Percentiles rank a stretch among this genome's conserved stretches.
These are phyloP conservation scores for Besnoitia besnoiti DNA, from an alignment of 169 alveolate genomes.

Conservation along the genomic window DNA sequence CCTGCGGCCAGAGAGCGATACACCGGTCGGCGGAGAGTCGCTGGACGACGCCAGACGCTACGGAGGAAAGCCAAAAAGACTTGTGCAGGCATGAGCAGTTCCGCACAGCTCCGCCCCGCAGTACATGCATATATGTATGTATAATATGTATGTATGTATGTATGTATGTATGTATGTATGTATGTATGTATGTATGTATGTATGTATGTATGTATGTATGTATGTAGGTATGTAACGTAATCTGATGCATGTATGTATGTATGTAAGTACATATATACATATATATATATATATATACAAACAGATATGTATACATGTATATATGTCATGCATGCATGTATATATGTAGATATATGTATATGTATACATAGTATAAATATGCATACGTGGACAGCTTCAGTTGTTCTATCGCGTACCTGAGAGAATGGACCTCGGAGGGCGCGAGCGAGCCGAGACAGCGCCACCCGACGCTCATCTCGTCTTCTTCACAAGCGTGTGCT, in stretches of 20 bases:
- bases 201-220: not conserved
- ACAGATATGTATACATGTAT: no score
- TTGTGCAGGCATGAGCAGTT: not conserved
- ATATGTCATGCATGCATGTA: no score
- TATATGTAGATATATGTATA: no score
- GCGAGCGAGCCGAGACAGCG: not conserved
- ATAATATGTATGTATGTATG: constrained; percentile 24
- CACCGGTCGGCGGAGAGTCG: not conserved
- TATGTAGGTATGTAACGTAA: no score
- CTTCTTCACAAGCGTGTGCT: not conserved
- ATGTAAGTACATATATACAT: no score
- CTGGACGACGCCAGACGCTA: not conserved
- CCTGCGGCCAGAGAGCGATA: not conserved
- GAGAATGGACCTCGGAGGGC: not conserved
- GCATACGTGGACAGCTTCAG: no score
- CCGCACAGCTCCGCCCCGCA: not conserved
- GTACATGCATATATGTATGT: not conserved
- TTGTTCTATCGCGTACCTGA: not conserved
- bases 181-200: not conserved
- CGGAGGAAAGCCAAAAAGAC: not conserved
- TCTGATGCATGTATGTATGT: no score
- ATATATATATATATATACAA: no score
- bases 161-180: not conserved
- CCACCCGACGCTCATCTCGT: not conserved
- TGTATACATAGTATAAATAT: no score